phyloP scores from a whole-genome alignment of 225 moss, liverwort and hornwort species.

The Lunularia cruciata region DNA sequence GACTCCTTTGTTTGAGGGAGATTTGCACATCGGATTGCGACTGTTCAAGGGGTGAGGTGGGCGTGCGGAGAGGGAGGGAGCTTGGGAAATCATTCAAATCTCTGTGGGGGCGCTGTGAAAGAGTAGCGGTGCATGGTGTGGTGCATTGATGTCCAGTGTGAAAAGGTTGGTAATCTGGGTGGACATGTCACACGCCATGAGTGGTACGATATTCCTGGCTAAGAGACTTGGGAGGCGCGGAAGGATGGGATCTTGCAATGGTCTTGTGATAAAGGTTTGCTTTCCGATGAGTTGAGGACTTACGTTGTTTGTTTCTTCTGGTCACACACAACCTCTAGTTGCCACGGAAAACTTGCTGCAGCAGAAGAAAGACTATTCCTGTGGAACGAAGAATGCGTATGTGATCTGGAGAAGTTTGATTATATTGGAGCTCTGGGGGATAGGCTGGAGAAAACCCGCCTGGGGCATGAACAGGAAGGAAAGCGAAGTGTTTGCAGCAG shows the following conservation, averaged over 20 bases:
- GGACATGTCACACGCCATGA: conserved; percentile 43
- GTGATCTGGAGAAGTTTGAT: not conserved
- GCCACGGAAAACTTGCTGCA: not conserved
- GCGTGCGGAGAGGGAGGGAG: not conserved
- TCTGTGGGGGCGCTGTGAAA: not conserved
- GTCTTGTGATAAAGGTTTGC: conserved; percentile 43
- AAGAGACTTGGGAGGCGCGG: conserved; percentile 40
- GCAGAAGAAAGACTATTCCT: not conserved
- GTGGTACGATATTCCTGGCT: conserved; percentile 32
- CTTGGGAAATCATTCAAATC: too few species aligned
- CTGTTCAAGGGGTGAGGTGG: too few species aligned
- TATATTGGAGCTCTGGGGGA: not conserved
- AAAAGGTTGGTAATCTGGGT: not conserved
- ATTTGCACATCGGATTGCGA: too few species aligned
- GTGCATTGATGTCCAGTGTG: conserved; percentile 1
- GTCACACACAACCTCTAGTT: not conserved
- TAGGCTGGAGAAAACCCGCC: conserved; percentile 5
- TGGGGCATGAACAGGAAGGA: conserved; percentile 21
- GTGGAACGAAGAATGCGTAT: too few species aligned
- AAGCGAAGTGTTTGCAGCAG: not conserved
- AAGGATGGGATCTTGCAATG: conserved; percentile 46
- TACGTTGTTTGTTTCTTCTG: not conserved
- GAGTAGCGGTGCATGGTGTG: not conserved
- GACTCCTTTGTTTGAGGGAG: too few species aligned
- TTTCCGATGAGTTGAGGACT: conserved; percentile 23